Percentiles rank a stretch among this genome's conserved stretches.
These are phyloP conservation scores for Fraxinus nigra DNA, from an alignment of 305 asterid species.

Conservation along the genomic window DNA sequence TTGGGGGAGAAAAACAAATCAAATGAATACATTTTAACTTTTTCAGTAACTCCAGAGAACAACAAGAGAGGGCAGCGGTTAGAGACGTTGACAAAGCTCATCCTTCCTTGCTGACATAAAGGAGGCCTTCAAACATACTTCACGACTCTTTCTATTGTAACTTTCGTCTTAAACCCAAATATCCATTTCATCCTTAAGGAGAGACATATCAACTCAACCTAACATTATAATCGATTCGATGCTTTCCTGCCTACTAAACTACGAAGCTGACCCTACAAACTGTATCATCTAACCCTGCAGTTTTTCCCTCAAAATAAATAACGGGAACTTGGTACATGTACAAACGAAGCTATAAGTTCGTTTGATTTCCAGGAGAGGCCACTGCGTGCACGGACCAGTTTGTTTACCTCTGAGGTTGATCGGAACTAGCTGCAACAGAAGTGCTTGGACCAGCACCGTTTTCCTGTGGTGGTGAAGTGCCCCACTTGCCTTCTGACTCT, in stretches of 20 bases:
- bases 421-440: constrained; percentile 1
- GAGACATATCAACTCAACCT: not conserved
- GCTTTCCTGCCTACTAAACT: not conserved
- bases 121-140: constrained; percentile 3
- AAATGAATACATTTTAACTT: not conserved
- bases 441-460: constrained; percentile 18
- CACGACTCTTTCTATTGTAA: not conserved
- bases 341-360: not conserved
- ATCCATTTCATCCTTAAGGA: not conserved
- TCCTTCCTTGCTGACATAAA: not conserved
- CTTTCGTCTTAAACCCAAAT: not conserved
- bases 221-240: not conserved
- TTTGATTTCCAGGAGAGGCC: not conserved
- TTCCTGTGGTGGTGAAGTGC: constrained; percentile 18
- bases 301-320: not conserved
- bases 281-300: constrained; percentile 7
- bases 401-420: constrained; percentile 11
- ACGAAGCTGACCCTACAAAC: not conserved
- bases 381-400: not conserved
- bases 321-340: not conserved
- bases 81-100: not conserved
- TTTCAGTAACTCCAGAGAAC: not conserved
- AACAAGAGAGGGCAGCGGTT: not conserved
- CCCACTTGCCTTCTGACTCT: constrained; percentile 26
- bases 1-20: not conserved